Evolutionary conservation across 208 protist genomes (phyloP).

Genomic region (Crithidia acanthocephali): DNA sequence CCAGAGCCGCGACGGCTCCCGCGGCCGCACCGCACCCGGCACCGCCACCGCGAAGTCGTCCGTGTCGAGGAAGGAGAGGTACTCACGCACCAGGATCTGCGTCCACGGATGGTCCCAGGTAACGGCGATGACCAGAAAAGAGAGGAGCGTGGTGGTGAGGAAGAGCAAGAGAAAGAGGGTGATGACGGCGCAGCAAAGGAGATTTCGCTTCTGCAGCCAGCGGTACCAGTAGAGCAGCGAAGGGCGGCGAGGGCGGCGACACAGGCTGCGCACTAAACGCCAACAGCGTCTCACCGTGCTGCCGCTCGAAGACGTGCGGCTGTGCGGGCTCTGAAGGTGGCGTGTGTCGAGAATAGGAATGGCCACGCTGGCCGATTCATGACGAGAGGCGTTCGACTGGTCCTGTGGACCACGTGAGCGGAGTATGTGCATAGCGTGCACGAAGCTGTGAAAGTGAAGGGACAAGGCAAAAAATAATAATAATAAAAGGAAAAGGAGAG

Average conservation of each 20-base stretch:
- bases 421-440: constrained; percentile 7
- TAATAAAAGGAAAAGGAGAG: too few species aligned
- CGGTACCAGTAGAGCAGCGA: constrained; percentile 9
- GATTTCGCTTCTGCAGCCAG: constrained; percentile 9
- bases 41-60: constrained; percentile 12
- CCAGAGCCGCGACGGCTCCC: constrained; percentile 27
- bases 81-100: constrained; percentile 14
- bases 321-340: background rate
- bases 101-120: constrained; percentile 23
- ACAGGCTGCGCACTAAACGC: background rate
- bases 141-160: constrained; percentile 5
- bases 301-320: background rate
- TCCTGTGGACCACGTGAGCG: constrained; percentile 10
- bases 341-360: background rate
- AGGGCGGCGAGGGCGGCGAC: background rate
- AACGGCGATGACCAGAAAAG: constrained; percentile 7
- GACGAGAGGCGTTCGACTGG: background rate
- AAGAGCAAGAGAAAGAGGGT: constrained; percentile 15
- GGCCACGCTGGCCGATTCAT: constrained; percentile 3
- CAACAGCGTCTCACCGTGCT: background rate
- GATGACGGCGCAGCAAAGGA: constrained; percentile 3
- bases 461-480: too few species aligned
- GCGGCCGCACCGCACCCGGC: constrained; percentile 13
- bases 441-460: too few species aligned
- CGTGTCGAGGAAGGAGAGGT: background rate